phyloP scores from a whole-genome alignment of 2,329 filamentous ascomycete species.

The Alternaria triticina region DNA sequence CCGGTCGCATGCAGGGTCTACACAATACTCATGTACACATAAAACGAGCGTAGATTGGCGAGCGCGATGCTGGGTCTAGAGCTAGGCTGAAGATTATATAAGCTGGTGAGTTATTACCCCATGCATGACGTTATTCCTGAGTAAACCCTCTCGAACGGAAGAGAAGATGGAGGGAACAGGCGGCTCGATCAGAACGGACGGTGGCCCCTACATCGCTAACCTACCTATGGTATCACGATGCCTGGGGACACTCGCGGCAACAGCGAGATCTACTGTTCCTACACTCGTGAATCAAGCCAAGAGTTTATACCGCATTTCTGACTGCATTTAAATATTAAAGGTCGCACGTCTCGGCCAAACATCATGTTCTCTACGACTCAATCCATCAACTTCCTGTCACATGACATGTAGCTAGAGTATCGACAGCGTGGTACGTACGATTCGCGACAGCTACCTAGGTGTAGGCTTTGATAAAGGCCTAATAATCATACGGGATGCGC shows the following conservation, averaged over 20 bases:
- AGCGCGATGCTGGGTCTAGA: not conserved
- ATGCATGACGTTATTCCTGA: not conserved
- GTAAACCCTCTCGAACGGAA: not conserved
- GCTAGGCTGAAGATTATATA: not conserved
- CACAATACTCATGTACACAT: not conserved
- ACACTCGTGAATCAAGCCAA: not conserved
- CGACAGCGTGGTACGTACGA: not conserved
- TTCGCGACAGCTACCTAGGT: not conserved
- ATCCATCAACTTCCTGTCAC: not conserved
- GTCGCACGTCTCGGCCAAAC: not conserved
- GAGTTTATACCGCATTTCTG: not conserved
- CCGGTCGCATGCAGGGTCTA: not conserved
- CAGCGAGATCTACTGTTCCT: not conserved
- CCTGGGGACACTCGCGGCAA: not conserved
- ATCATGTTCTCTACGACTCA: not conserved
- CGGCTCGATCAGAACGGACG: not conserved
- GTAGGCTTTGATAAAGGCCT: not conserved
- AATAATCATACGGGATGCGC: not conserved
- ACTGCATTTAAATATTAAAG: not conserved
- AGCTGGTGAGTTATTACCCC: not conserved
- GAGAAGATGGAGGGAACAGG: not conserved
- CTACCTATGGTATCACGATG: not conserved
- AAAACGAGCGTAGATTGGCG: not conserved
- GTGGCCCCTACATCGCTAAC: not conserved
- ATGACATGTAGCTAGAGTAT: not conserved